Evolutionary conservation across 208 protist genomes (phyloP).

Genomic region (Leishmania lainsoni): DNA sequence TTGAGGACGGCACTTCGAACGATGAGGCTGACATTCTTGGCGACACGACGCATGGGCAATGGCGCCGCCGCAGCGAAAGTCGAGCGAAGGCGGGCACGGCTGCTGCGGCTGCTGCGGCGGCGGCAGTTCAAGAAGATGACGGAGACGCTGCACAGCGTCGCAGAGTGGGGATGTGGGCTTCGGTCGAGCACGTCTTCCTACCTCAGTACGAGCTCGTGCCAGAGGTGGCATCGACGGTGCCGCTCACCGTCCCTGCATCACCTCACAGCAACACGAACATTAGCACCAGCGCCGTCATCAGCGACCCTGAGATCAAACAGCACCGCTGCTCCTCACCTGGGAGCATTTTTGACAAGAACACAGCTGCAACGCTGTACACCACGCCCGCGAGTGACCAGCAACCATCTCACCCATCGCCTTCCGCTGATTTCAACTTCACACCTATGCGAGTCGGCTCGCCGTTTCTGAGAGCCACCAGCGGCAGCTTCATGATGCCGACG

Average conservation of each 20-base stretch:
- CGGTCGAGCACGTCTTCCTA: slow-evolving; percentile 62
- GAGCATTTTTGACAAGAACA: not conserved
- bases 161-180: slow-evolving; percentile 47
- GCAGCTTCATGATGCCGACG: not conserved
- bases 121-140: slow-evolving; percentile 24
- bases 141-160: slow-evolving; percentile 2
- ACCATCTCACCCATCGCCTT: not conserved
- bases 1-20: not conserved
- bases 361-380: not conserved
- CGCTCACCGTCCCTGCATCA: slow-evolving; percentile 18
- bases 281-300: not conserved
- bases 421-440: not conserved
- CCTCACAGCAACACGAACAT: slow-evolving; percentile 7
- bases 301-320: not conserved
- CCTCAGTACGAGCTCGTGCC: slow-evolving; percentile 55
- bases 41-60: not conserved
- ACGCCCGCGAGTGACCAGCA: not conserved
- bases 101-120: not conserved
- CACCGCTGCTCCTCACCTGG: not conserved
- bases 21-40: not conserved
- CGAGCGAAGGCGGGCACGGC: not conserved
- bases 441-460: not conserved
- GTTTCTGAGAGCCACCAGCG: not conserved
- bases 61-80: not conserved
- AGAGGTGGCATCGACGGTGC: slow-evolving; percentile 16